phyloP scores from a whole-genome alignment of 306 rosid species.

The Rubus parviflorus region DNA sequence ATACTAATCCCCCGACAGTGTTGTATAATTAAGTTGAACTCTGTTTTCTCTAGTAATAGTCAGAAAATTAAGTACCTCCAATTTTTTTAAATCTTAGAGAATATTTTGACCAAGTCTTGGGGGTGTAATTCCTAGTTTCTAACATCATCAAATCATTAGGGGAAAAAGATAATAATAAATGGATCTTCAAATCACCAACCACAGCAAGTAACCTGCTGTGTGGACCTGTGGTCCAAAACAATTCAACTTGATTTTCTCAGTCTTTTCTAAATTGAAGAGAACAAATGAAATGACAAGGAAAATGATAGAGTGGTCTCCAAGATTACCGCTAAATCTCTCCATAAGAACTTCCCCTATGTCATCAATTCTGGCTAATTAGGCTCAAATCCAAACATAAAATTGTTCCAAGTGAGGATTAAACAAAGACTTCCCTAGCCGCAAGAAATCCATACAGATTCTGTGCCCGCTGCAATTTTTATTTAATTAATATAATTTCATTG shows the following conservation, averaged over 20 bases:
- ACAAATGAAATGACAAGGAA: conserved; percentile 5
- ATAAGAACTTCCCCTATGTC: conserved; percentile 4
- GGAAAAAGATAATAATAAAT: background rate
- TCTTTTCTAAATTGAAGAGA: background rate
- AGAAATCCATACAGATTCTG: conserved; percentile 15
- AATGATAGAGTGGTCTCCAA: conserved; percentile 11
- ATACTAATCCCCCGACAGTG: background rate
- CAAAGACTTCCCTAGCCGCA: conserved; percentile 9
- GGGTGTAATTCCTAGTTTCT: background rate
- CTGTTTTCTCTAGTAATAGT: background rate
- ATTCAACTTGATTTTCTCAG: conserved; percentile 5
- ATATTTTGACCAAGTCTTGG: background rate
- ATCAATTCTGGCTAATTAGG: conserved; percentile 18
- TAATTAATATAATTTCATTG: background rate
- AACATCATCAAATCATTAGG: background rate
- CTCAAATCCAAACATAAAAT: background rate
- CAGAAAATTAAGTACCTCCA: background rate
- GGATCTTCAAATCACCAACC: background rate
- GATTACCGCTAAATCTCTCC: conserved; percentile 5
- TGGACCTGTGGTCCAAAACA: background rate
- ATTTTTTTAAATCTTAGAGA: background rate
- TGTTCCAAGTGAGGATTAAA: background rate
- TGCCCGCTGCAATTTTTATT: conserved; percentile 6
- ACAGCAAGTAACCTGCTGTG: background rate
- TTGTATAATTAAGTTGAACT: background rate